Evolutionary conservation across 345 rosid species (phyloP), one percentile per base, ranked within the genome.

Genomic region (Eucalyptus pumila): DNA sequence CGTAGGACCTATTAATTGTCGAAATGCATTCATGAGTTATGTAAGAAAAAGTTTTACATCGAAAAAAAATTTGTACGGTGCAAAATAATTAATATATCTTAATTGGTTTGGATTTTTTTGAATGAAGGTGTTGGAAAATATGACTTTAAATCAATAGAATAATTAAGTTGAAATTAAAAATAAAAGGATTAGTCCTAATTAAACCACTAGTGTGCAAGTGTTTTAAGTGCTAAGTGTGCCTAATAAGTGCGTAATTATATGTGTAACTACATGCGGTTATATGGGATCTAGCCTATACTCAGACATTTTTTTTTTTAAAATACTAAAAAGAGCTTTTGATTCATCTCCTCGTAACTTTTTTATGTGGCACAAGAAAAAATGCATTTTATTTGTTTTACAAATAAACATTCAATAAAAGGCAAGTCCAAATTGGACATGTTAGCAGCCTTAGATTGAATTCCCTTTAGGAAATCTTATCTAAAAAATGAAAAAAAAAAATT

Each of bases 1-100:
- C 1, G 3, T 0, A 14, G 0, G 17, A 30, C 3, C 9, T 14
- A n/a, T 65, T n/a, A 14, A 32, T n/a, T 13, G 72, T n/a, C 0
- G 2, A 65, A 37, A 65, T 14, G 19, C 5, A 65, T 4, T 14
- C 6, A 65, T 4, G 21, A n/a, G 6, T n/a, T 30, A 8, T 14
- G 34, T 14, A 0, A 30, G 0, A 60, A 30, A 30, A 30, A 62
- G 19, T 62, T 8, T 62, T 1, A 30, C 9, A 30, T 30, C 0
- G 7, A 6, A 60, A 6, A 26, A 58, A 27, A 6, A 3, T 0
- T 27, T 26, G 4, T 30, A 6, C 7, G 0, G 17, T 13, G 5
- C 15, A 7, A 0, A 60, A 11, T 27, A 11, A 0, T 27, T 27
- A 26, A 3, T 60, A 60, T 27, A 60, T 60, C 2, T 11, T 27